Percentiles rank a stretch among this genome's conserved stretches.
These are phyloP conservation scores for Rutidosis leptorrhynchoides DNA, from an alignment of 129 eudicot species.

Conservation along the genomic window DNA sequence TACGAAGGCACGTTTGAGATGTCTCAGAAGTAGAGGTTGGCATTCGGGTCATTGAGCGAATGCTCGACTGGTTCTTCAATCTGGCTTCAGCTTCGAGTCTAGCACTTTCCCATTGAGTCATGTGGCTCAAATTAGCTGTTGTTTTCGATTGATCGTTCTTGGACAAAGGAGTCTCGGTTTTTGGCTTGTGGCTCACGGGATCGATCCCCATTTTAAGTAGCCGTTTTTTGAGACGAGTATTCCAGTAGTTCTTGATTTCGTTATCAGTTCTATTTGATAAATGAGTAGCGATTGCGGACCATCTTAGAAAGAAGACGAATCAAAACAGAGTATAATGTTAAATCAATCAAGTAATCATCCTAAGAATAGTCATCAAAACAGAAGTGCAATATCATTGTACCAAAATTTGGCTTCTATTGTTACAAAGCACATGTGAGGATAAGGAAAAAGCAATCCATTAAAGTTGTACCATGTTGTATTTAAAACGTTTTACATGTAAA, in stretches of 20 bases:
- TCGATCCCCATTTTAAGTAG: conserved; percentile 69
- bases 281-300: conserved; percentile 84
- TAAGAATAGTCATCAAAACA: conserved; percentile 24
- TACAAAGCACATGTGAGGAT: not conserved
- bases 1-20: conserved; percentile 37
- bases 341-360: not conserved
- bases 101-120: conserved; percentile 98
- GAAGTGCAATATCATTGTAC: conserved; percentile 18
- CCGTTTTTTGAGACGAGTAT: conserved; percentile 67
- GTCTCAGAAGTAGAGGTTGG: conserved; percentile 14
- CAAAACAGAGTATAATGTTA: not conserved
- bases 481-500: not conserved
- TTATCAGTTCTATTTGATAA: conserved; percentile 70
- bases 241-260: conserved; percentile 77
- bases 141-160: conserved; percentile 43
- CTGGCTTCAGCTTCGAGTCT: conserved; percentile 96
- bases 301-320: conserved; percentile 39
- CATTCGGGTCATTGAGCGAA: conserved; percentile 34
- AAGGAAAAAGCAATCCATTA: not conserved
- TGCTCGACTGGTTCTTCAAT: conserved; percentile 61
- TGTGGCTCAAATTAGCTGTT: conserved; percentile 80
- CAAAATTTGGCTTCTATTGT: conserved; percentile 10
- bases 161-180: conserved; percentile 41
- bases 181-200: conserved; percentile 78
- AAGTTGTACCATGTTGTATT: conserved; percentile 7